Evolutionary conservation across 805 yeast genomes (phyloP).

Genomic region (Lipomyces chichibuensis): DNA sequence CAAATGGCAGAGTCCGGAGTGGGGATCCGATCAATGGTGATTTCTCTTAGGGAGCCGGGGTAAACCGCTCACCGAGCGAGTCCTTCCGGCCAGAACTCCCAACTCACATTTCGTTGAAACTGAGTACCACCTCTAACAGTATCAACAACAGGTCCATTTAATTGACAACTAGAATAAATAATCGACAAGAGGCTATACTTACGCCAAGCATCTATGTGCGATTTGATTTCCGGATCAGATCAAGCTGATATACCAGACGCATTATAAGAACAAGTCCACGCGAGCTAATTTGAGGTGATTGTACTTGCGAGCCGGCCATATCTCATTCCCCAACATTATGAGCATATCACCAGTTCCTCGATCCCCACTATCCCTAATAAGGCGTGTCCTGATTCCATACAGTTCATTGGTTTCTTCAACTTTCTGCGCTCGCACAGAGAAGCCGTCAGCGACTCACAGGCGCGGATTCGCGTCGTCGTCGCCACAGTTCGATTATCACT

Average conservation of each 20-base stretch:
- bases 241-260: too few relatives aligned
- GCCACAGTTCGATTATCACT: slow-evolving; percentile 45
- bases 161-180: too few relatives aligned
- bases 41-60: too few relatives aligned
- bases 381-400: not conserved
- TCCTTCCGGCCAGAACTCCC: not conserved
- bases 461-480: not conserved
- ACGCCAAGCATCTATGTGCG: too few relatives aligned
- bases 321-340: not conserved
- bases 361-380: not conserved
- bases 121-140: too few relatives aligned
- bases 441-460: not conserved
- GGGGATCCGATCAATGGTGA: not conserved
- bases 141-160: too few relatives aligned
- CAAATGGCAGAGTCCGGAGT: not conserved
- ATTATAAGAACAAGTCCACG: too few relatives aligned
- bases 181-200: too few relatives aligned
- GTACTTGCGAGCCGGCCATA: not conserved
- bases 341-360: not conserved
- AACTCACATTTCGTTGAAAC: too few relatives aligned
- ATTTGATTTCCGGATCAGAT: too few relatives aligned
- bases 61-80: not conserved
- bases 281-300: not conserved
- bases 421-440: not conserved
- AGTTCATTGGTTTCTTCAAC: not conserved